Evolutionary conservation across 768 basidiomycete species (phyloP), one percentile per base, ranked within the genome.

Genomic region (Symmetrospora coprosmae): DNA sequence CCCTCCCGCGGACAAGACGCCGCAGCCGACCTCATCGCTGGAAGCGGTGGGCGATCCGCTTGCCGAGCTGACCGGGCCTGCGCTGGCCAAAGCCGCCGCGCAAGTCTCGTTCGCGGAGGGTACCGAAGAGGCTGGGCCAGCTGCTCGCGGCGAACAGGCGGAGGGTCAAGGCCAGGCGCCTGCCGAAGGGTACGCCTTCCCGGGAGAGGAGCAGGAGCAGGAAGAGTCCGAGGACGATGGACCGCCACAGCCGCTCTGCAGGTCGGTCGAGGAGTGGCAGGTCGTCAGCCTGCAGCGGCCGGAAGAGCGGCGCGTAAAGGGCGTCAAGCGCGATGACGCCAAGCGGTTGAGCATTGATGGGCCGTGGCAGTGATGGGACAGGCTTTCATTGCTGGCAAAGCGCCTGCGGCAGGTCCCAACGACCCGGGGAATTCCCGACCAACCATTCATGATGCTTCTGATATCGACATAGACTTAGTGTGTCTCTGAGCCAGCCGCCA

Each of bases 191-290:
- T 23, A 39, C 35, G 38, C n/a, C 27, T 16, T 39, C 5, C 11
- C 39, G 19, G 34, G 34, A 9, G 25, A 19, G n/a, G 52, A 38
- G 4, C 23, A 41, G 14, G 52, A 39, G n/a, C 30, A 38, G 23
- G 52, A 55, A 19, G 35, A 23, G 21, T 33, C 35, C n/a, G 11
- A 38, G n/a, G 19, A 38, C 37, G 52, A 30, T 31, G 49, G 38
- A 50, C 23, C 37, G 19, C 34, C 33, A 17, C 34, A 28, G 25
- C 52, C 39, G n/a, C n/a, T 41, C 4, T 55, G 52, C 23, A 38
- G 30, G 19, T 55, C 52, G 9, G 28, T n/a, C 7, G 52, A 55
- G 27, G 52, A 38, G 40, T 55, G 52, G 52, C 52, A 55, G 35
- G 39, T 55, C 17, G 52, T 55, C 35, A 39, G 21, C 27, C 34